These are phyloP conservation scores for Pseudoscleropodium purum DNA, from an alignment of 225 moss, liverwort and hornwort species.

Conservation along the genomic window DNA sequence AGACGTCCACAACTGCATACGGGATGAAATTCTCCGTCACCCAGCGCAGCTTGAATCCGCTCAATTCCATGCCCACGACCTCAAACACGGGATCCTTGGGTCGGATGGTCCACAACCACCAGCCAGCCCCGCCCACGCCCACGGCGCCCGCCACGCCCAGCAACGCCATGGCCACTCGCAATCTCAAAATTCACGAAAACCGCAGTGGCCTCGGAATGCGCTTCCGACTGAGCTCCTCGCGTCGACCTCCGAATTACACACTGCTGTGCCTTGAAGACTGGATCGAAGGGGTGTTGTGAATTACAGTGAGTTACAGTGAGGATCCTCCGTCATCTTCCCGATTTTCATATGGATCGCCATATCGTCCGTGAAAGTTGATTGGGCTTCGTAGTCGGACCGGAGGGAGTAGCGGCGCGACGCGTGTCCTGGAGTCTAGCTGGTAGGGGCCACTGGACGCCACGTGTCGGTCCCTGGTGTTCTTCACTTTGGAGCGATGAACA, in stretches of 20 bases:
- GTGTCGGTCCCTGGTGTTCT: background rate
- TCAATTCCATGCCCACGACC: slow-evolving; percentile 54
- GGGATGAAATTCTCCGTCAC: slow-evolving; percentile 49
- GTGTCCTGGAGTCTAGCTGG: background rate
- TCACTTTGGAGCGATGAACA: background rate
- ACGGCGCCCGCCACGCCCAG: slow-evolving; percentile 23
- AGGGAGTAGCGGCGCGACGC: background rate
- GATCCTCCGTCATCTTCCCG: no score
- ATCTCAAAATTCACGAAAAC: background rate
- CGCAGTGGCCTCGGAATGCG: background rate
- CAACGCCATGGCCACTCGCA: slow-evolving; percentile 29
- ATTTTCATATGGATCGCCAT: background rate
- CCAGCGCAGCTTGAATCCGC: slow-evolving; percentile 76
- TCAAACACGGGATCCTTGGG: slow-evolving; percentile 80
- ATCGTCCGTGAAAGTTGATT: background rate
- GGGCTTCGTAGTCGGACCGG: background rate
- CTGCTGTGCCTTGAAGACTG: background rate
- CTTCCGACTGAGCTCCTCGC: background rate
- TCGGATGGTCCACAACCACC: slow-evolving; percentile 44
- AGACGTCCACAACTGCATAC: slow-evolving; percentile 77
- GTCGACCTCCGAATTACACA: background rate
- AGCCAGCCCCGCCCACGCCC: slow-evolving; percentile 46
- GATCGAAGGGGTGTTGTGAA: no score
- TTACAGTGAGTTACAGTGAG: fast-evolving
- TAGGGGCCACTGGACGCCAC: background rate